phyloP scores from a whole-genome alignment of 371 early-diverging fungal genomes.

The Cokeromyces recurvatus region DNA sequence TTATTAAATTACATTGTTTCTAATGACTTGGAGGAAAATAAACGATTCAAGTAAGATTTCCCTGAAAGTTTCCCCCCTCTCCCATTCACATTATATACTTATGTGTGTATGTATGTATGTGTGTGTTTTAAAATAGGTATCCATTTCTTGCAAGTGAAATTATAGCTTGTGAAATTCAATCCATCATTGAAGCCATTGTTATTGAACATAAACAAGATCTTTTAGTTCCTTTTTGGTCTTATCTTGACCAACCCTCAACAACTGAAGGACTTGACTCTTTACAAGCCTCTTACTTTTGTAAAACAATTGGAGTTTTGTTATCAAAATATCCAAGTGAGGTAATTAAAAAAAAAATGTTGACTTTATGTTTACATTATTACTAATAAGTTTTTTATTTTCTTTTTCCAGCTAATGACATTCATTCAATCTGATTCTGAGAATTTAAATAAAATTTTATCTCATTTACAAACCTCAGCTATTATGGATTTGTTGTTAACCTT shows the following conservation, averaged over 20 bases:
- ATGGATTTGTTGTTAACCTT: constrained; percentile 87
- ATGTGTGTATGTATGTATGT: no score
- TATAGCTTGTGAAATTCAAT: constrained; percentile 79
- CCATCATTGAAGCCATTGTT: constrained; percentile 70
- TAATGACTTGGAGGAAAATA: constrained; percentile 62
- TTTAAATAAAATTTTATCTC: constrained; percentile 55
- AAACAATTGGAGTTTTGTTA: constrained; percentile 77
- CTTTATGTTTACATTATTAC: no score
- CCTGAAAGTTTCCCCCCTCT: no score
- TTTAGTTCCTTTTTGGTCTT: constrained; percentile 72
- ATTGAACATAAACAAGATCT: constrained; percentile 52
- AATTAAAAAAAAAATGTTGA: constrained; percentile 2
- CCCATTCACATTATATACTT: no score
- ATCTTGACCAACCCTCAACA: constrained; percentile 58
- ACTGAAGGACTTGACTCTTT: constrained; percentile 43
- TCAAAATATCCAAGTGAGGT: constrained; percentile 80
- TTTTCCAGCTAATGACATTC: constrained; percentile 48
- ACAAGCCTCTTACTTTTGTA: constrained; percentile 83
- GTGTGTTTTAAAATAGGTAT: constrained; percentile 44
- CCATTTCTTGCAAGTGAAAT: constrained; percentile 84
- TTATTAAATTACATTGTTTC: constrained; percentile 61
- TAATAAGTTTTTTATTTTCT: background rate
- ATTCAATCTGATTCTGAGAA: constrained; percentile 60
- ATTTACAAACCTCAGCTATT: constrained; percentile 79
- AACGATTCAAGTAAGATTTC: constrained; percentile 61